phyloP scores from a whole-genome alignment of 1,139 yeast species.

The Yamadazyma blattariae region DNA sequence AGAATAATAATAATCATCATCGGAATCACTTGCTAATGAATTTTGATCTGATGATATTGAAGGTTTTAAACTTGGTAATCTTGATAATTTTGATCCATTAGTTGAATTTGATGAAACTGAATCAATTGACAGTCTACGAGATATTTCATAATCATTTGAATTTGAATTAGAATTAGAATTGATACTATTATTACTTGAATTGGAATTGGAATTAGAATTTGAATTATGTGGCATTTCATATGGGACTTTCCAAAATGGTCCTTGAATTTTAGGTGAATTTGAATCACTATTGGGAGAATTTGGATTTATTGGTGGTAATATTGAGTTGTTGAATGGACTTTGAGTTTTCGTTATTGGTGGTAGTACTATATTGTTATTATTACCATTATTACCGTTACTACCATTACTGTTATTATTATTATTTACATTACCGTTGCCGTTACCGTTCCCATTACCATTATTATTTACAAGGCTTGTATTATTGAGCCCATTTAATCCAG shows the following conservation, averaged over 20 bases:
- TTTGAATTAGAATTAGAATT: constrained; percentile 1
- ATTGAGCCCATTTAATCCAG: neutral
- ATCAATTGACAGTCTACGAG: constrained; percentile 37
- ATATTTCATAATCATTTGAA: constrained; percentile 10
- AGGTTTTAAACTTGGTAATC: constrained; percentile 30
- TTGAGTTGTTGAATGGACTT: constrained; percentile 4
- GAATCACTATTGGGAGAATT: constrained; percentile 11
- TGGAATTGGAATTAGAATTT: neutral
- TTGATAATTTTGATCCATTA: constrained; percentile 18
- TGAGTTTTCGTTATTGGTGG: constrained; percentile 12
- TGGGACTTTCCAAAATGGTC: constrained; percentile 52
- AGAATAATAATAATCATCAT: constrained; percentile 42
- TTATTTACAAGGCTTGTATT: no score
- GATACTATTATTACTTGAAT: no score
- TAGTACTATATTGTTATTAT: constrained; percentile 8
- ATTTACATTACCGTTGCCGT: neutral
- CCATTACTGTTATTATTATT: constrained; percentile 2
- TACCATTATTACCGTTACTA: neutral
- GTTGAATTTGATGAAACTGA: constrained; percentile 25
- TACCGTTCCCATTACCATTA: neutral
- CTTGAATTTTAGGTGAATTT: constrained; percentile 39
- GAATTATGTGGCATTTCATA: constrained; percentile 42
- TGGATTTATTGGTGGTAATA: constrained; percentile 8
- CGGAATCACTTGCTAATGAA: constrained; percentile 31
- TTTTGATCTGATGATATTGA: constrained; percentile 16